Evolutionary conservation across 2,329 filamentous ascomycete species (phyloP).

Genomic region (Aspergillus ochraceus): DNA sequence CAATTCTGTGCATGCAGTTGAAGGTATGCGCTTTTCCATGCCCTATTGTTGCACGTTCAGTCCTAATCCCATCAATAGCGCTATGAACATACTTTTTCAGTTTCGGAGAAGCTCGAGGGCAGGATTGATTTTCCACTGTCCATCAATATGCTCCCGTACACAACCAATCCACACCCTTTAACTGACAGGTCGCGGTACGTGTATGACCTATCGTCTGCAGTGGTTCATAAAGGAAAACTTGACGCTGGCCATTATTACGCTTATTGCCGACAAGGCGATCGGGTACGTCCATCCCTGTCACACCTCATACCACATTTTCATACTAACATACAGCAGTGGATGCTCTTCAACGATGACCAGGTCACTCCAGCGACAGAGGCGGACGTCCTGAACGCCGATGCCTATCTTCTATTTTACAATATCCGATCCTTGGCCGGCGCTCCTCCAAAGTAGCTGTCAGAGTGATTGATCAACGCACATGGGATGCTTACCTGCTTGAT

Average conservation of each 20-base stretch:
- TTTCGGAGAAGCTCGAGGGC: slow-evolving; percentile 83
- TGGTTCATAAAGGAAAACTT: slow-evolving; percentile 90
- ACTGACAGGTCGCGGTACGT: slow-evolving; percentile 58
- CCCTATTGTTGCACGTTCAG: not conserved
- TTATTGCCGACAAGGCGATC: slow-evolving; percentile 79
- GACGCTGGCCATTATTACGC: slow-evolving; percentile 90
- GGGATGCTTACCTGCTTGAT: not conserved
- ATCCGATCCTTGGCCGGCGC: slow-evolving; percentile 33
- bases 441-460: slow-evolving; percentile 7
- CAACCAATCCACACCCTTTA: slow-evolving; percentile 58
- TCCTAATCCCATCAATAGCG: slow-evolving; percentile 42
- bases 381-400: slow-evolving; percentile 81
- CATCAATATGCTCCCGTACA: slow-evolving; percentile 89
- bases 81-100: slow-evolving; percentile 75
- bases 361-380: slow-evolving; percentile 81
- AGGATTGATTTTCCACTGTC: slow-evolving; percentile 81
- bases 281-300: slow-evolving; percentile 48
- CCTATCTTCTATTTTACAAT: slow-evolving; percentile 84
- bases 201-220: slow-evolving; percentile 85
- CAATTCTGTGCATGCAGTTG: slow-evolving; percentile 86
- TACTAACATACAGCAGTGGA: slow-evolving; percentile 63
- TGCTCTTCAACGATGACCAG: slow-evolving; percentile 92
- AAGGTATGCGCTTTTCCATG: too few relatives aligned
- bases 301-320: not conserved
- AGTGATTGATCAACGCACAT: not conserved